These are phyloP conservation scores for Pseudogymnoascus sp. DNA, from an alignment of 2,329 filamentous ascomycete genomes.

Conservation along the genomic window DNA sequence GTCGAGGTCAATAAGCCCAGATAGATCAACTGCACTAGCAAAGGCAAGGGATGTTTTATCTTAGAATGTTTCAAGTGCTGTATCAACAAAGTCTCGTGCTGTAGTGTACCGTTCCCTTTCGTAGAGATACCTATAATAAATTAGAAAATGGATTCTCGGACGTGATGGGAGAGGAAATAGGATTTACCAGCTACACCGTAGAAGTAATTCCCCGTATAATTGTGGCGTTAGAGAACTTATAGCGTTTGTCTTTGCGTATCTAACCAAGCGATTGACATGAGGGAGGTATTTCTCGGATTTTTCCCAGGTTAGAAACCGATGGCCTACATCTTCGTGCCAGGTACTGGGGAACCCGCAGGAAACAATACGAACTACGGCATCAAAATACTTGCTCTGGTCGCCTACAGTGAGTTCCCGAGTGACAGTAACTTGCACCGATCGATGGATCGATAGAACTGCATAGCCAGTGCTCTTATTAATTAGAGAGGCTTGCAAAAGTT, in stretches of 20 bases:
- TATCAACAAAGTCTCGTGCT: conserved; percentile 21
- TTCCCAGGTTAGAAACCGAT: conserved; percentile 25
- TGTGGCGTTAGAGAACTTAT: conserved; percentile 13
- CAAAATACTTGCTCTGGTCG: conserved; percentile 19
- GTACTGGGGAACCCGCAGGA: conserved; percentile 25
- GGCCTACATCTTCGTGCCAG: conserved; percentile 21
- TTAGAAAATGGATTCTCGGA: not conserved
- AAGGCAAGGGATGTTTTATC: conserved; percentile 23
- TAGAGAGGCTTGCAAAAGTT: conserved; percentile 19
- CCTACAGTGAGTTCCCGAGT: conserved; percentile 12
- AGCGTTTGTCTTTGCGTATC: conserved; percentile 17
- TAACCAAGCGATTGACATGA: conserved; percentile 24
- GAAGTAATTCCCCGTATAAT: conserved; percentile 23
- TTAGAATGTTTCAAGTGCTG: conserved; percentile 22
- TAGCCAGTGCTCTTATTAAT: conserved; percentile 18
- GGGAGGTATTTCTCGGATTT: conserved; percentile 26
- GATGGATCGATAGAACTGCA: conserved; percentile 21
- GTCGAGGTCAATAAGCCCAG: conserved; percentile 29
- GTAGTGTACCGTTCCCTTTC: conserved; percentile 26
- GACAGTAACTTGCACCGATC: conserved; percentile 21
- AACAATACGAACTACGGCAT: conserved; percentile 20
- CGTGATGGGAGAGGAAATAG: not conserved
- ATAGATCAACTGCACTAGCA: conserved; percentile 27
- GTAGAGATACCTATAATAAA: conserved; percentile 27
- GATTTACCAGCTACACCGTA: conserved; percentile 23